A percentile compares a stretch with the other conserved stretches of the same genome.
Evolutionary conservation across 768 basidiomycete species (phyloP).

Genomic region (Auriculariales sp.): DNA sequence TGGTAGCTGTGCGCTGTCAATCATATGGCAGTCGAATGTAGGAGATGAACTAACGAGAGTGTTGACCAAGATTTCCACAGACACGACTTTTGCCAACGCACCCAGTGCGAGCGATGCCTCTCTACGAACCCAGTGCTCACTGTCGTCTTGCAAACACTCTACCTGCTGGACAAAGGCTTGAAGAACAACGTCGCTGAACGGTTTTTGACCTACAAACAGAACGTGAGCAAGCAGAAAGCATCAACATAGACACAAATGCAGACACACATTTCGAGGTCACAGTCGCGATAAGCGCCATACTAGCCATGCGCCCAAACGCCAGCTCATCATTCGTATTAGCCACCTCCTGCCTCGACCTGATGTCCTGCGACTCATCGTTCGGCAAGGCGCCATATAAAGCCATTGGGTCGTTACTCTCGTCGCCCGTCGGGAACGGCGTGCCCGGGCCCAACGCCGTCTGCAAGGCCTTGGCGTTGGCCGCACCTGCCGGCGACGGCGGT

Average conservation of each 20-base stretch:
- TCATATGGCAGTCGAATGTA: neutral
- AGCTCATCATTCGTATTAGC: conserved; percentile 44
- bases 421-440: neutral
- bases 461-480: conserved; percentile 1
- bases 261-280: conserved; percentile 62
- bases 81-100: conserved; percentile 74
- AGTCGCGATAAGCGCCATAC: conserved; percentile 87
- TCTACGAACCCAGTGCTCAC: conserved; percentile 63
- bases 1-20: conserved; percentile 41
- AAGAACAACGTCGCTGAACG: conserved; percentile 25
- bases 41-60: conserved; percentile 36
- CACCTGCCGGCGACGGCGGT: conserved; percentile 1
- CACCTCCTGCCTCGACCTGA: conserved; percentile 1
- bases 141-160: conserved; percentile 46
- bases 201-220: neutral
- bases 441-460: neutral
- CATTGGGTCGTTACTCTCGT: neutral
- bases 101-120: conserved; percentile 84
- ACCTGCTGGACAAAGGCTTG: conserved; percentile 61
- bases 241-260: too few species aligned
- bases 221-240: neutral
- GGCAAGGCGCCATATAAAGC: neutral
- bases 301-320: conserved; percentile 71
- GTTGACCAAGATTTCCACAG: conserved; percentile 50
- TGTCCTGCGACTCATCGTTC: neutral